Evolutionary conservation across 208 protist species (phyloP), one percentile per base, ranked within the genome.

Genomic region (Trypanosoma boissoni): DNA sequence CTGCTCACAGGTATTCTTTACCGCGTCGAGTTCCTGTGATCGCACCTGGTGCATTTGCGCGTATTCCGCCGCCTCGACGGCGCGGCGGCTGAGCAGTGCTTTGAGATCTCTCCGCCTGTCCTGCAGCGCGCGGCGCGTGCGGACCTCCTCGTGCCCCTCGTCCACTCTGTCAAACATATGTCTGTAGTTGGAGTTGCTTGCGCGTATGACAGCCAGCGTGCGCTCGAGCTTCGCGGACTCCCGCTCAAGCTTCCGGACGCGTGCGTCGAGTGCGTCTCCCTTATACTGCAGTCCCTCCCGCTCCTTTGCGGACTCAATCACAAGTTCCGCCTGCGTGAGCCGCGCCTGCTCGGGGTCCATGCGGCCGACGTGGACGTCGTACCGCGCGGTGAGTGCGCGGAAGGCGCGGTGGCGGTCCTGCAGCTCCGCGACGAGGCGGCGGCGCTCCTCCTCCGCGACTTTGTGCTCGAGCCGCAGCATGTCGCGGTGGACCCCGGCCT

Each of bases 401-500:
- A 96, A 64, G 20, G 37, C 61, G 12, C 75, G 70, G 54, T 82
- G 71, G 3, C 91, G 73, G 23, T 96, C 78, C 34, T 70, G 75
- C 24, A 96, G 62, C 52, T 96, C 91, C 0, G 64, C 53, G 14
- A 68, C 68, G n/a, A 96, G 67, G 7, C 64, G 53, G 12, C 70
- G 63, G 24, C 88, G 78, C 65, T 94, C 85, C 42, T 97, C 93
- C 58, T 96, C 90, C 12, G 61, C 76, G 9, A 87, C 61, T 66
- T 94, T 95, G 9, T 54, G 50, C 70, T 97, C 81, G 64, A 86
- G 79, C 32, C 56, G 42, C 26, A 96, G 73, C 24, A 94, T 46
- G 18, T 88, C 80, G 45, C 92, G 90, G 60, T 97, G 87, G 14
- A 88, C 80, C 1, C 68, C 70, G n/a, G 96, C 92, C 64, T 95